Percentiles rank a stretch among this genome's conserved stretches.
Conservation (phyloP, 805 yeast genomes). For the Wickerhamiella sorbophila region DNA sequence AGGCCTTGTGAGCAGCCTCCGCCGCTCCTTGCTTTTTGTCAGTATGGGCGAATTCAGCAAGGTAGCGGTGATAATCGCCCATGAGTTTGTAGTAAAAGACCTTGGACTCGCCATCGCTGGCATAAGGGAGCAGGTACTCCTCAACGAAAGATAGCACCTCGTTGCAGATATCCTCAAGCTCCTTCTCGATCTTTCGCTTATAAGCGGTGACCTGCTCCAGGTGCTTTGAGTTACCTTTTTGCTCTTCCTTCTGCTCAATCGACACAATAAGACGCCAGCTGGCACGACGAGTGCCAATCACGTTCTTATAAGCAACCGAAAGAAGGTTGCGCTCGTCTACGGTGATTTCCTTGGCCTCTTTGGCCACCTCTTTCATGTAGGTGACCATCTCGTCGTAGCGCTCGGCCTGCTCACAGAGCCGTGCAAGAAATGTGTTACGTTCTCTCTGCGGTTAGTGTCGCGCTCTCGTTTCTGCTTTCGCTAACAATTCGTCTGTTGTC, state of each 20-base stretch:
- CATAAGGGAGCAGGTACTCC: conserved; percentile 82
- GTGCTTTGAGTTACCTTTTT: conserved; percentile 82
- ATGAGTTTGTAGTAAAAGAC: conserved; percentile 98
- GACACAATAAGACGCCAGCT: conserved; percentile 98
- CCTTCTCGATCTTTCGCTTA: conserved; percentile 87
- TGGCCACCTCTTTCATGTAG: conserved; percentile 95
- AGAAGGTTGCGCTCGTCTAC: conserved; percentile 96
- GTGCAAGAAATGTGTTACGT: conserved; percentile 91
- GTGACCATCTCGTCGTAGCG: conserved; percentile 99
- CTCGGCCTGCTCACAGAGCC: conserved; percentile 98
- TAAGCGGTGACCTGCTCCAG: conserved; percentile 81
- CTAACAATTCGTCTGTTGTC: no score
- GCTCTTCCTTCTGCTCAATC: conserved; percentile 95
- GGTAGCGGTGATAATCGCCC: conserved; percentile 98
- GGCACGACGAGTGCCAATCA: conserved; percentile 98
- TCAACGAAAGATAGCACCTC: conserved; percentile 82
- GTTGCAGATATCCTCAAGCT: conserved; percentile 84
- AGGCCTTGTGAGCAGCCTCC: conserved; percentile 81
- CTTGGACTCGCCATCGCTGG: conserved; percentile 93
- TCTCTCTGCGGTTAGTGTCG: conserved; percentile 38
- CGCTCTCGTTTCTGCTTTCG: no score
- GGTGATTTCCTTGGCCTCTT: conserved; percentile 85
- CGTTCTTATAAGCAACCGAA: conserved; percentile 96
- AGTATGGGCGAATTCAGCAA: conserved; percentile 89
- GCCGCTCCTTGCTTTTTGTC: conserved; percentile 91